Percentiles rank a stretch among this genome's conserved stretches.
Conservation (phyloP, 164 flowering plant genomes). For the Tinospora cordifolia region DNA sequence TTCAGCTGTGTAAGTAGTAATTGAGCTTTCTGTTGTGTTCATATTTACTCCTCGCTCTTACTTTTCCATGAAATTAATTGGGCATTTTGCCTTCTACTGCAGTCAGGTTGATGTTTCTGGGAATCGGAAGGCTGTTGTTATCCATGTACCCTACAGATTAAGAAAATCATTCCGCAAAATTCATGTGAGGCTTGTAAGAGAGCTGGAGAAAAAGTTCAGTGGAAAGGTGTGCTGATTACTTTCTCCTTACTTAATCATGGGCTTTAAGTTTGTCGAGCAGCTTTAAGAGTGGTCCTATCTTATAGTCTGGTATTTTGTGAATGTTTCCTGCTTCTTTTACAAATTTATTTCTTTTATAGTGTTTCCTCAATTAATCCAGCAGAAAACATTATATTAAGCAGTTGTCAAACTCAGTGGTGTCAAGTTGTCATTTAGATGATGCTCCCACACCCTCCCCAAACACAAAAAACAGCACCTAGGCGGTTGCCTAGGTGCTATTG, state of each 20-base stretch:
- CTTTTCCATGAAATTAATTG: not conserved
- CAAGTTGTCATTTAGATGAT: too few relatives aligned
- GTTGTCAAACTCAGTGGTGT: too few relatives aligned
- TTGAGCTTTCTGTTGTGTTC: not conserved
- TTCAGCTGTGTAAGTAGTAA: conserved; percentile 30
- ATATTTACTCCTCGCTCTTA: not conserved
- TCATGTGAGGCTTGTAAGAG: conserved; percentile 44
- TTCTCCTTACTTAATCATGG: not conserved
- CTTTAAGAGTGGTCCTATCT: too few relatives aligned
- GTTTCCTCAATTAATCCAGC: too few relatives aligned
- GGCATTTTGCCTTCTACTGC: not conserved
- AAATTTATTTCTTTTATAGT: too few relatives aligned
- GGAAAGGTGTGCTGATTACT: conserved; percentile 32
- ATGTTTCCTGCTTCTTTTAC: too few relatives aligned
- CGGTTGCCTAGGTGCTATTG: too few relatives aligned
- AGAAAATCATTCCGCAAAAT: conserved; percentile 42
- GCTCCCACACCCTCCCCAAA: too few relatives aligned
- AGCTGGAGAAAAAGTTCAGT: conserved; percentile 52
- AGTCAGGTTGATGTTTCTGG: conserved; percentile 34
- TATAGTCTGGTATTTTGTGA: too few relatives aligned
- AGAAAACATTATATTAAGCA: too few relatives aligned
- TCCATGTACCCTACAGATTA: conserved; percentile 44
- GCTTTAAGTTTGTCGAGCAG: not conserved
- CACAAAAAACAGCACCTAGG: too few relatives aligned
- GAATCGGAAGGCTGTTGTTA: conserved; percentile 37